phyloP scores from a whole-genome alignment of 1,284 basidiomycete species.

The Irpex rosettiformis region DNA sequence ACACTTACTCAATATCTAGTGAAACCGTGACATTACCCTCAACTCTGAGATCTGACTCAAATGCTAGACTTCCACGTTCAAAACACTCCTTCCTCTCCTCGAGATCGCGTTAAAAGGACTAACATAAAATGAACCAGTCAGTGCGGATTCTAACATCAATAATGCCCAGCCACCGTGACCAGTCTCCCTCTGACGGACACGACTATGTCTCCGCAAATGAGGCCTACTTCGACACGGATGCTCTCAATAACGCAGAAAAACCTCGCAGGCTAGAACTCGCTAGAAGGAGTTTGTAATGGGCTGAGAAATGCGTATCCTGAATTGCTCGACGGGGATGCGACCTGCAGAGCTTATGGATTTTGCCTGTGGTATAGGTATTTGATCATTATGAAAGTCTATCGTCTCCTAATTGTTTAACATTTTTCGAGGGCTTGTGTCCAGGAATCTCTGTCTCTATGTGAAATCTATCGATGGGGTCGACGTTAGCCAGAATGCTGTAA shows the following conservation, averaged over 20 bases:
- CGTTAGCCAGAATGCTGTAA: constrained; percentile 40
- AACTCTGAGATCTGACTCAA: too few species aligned
- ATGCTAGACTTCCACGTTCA: too few species aligned
- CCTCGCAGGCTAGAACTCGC: background rate
- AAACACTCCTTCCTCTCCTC: too few species aligned
- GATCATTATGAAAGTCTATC: background rate
- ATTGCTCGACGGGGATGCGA: constrained; percentile 44
- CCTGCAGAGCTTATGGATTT: constrained; percentile 60
- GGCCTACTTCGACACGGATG: constrained; percentile 23
- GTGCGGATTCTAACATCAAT: too few species aligned
- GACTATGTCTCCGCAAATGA: constrained; percentile 21
- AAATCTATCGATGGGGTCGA: constrained; percentile 62
- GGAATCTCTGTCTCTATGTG: constrained; percentile 44
- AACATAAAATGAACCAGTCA: too few species aligned
- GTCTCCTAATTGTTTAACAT: background rate
- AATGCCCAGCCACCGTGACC: too few species aligned
- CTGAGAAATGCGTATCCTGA: constrained; percentile 7
- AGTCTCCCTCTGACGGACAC: too few species aligned
- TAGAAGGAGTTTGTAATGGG: background rate
- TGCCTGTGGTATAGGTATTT: constrained; percentile 59
- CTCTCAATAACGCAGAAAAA: constrained; percentile 19
- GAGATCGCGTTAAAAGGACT: too few species aligned
- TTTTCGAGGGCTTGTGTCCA: constrained; percentile 33
- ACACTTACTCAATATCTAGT: too few species aligned
- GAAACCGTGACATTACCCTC: too few species aligned